Evolutionary conservation across 139 green algal genomes (phyloP).

Genomic region (Edaphochlamys debaryana): DNA sequence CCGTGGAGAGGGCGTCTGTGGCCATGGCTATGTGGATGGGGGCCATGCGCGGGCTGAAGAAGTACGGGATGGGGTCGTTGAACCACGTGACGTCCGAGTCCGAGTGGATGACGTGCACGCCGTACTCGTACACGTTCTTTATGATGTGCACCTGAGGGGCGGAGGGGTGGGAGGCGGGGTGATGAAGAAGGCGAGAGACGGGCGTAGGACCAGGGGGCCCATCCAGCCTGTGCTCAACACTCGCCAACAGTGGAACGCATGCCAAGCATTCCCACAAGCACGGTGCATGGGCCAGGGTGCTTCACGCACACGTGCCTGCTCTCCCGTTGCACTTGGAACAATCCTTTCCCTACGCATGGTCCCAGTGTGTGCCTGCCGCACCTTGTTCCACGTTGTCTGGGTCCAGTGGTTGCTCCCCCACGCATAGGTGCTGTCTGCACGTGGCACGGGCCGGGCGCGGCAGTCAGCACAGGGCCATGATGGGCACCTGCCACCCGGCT

Average conservation of each 20-base stretch:
- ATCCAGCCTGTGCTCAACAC: background rate
- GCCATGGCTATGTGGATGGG: slow-evolving; percentile 8
- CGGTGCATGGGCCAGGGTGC: no score
- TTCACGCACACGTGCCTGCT: no score
- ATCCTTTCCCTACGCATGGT: no score
- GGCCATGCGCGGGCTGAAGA: background rate
- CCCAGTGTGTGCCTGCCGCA: background rate
- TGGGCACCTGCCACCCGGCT: background rate
- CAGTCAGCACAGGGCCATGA: no score
- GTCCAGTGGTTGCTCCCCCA: slow-evolving; percentile 45
- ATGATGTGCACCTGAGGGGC: slow-evolving; percentile 48
- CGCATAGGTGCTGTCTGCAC: slow-evolving; percentile 29
- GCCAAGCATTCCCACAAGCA: no score
- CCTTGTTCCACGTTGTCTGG: slow-evolving; percentile 58
- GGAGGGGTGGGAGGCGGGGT: no score
- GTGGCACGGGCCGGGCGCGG: background rate
- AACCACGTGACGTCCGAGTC: slow-evolving; percentile 54
- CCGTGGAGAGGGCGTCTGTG: slow-evolving; percentile 37
- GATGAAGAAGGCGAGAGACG: no score
- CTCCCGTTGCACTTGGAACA: no score
- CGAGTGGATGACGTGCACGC: slow-evolving; percentile 46
- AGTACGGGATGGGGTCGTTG: slow-evolving; percentile 44
- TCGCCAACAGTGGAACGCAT: no score
- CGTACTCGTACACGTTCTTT: slow-evolving; percentile 37
- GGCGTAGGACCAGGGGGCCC: background rate